phyloP scores from a whole-genome alignment of 768 basidiomycete genomes.

The Holtermannia corniformis region DNA sequence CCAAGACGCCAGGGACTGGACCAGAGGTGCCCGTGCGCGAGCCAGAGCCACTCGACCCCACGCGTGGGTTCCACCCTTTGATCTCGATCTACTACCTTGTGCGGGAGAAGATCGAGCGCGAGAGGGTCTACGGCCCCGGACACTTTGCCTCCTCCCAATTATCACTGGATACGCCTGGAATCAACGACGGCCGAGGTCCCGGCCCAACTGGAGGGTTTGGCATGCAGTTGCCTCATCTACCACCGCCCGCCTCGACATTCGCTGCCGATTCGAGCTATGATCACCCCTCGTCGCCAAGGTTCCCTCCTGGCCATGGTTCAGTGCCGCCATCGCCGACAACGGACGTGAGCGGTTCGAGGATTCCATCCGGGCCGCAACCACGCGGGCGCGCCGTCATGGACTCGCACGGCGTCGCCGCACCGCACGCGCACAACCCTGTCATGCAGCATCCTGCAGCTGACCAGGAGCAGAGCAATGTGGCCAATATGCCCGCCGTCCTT shows the following conservation, averaged over 20 bases:
- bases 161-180: constrained; percentile 33
- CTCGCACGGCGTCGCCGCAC: neutral
- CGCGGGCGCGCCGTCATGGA: constrained; percentile 10
- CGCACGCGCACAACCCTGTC: constrained; percentile 30
- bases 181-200: neutral
- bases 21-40: constrained; percentile 20
- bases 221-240: constrained; percentile 36
- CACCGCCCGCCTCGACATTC: constrained; percentile 42
- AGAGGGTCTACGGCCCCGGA: constrained; percentile 84
- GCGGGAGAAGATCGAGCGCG: constrained; percentile 88
- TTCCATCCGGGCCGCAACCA: constrained; percentile 10
- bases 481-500: constrained; percentile 20
- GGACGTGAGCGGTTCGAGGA: constrained; percentile 2
- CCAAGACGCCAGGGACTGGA: neutral
- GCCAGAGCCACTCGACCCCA: constrained; percentile 57
- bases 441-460: constrained; percentile 43
- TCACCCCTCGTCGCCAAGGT: constrained; percentile 58
- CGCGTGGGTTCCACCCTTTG: constrained; percentile 84
- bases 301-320: constrained; percentile 1
- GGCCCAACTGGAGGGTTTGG: constrained; percentile 13
- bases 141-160: constrained; percentile 89
- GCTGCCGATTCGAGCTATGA: constrained; percentile 58
- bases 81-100: constrained; percentile 95
- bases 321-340: constrained; percentile 1
- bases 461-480: constrained; percentile 26